Percentiles rank a stretch among this genome's conserved stretches.
phyloP scores from a whole-genome alignment of 2,329 filamentous ascomycete species.

The Sporothrix phasma region DNA sequence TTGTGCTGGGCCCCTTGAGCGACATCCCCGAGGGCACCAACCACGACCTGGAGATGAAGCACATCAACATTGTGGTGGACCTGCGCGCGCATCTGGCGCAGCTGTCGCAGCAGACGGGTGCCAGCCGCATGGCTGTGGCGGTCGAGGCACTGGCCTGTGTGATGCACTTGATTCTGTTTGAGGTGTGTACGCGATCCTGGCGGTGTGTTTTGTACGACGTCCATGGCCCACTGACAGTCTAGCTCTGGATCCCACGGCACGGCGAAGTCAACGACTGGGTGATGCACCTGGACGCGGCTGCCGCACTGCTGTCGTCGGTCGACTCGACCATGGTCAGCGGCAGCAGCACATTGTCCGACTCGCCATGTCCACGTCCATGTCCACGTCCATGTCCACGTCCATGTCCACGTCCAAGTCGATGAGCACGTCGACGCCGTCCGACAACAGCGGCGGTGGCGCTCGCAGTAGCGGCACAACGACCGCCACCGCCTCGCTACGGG shows the following conservation, averaged over 20 bases:
- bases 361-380: slow-evolving; percentile 1
- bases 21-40: slow-evolving; percentile 6
- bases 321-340: slow-evolving; percentile 3
- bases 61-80: slow-evolving; percentile 10
- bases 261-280: slow-evolving; percentile 8
- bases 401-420: neutral
- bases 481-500: too few relatives aligned
- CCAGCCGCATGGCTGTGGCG: slow-evolving; percentile 10
- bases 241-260: slow-evolving; percentile 13
- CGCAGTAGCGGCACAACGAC: neutral
- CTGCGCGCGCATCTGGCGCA: slow-evolving; percentile 9
- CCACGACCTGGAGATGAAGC: slow-evolving; percentile 14
- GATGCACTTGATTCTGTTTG: slow-evolving; percentile 11
- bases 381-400: neutral
- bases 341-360: neutral
- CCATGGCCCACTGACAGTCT: neutral
- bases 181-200: neutral
- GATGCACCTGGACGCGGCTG: slow-evolving; percentile 9
- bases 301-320: slow-evolving; percentile 9
- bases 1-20: slow-evolving; percentile 12
- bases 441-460: neutral
- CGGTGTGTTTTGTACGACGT: too few relatives aligned
- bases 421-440: neutral
- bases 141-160: slow-evolving; percentile 12
- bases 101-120: slow-evolving; percentile 5